Conservation (phyloP, 2,329 filamentous ascomycete genomes). For the Aureobasidium sp. region DNA sequence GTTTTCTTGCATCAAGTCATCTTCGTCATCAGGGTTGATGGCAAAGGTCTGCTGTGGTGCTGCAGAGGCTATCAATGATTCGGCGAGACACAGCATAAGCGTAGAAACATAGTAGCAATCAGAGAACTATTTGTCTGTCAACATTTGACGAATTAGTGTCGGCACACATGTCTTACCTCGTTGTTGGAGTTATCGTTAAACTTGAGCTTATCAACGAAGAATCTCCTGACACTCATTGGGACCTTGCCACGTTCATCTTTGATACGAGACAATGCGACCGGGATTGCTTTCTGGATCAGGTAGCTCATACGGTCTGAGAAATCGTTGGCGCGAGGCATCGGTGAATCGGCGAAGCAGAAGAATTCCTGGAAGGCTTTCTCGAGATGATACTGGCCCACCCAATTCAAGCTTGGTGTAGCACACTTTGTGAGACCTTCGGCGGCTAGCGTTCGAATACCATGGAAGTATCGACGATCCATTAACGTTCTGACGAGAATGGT, state of each 20-base stretch:
- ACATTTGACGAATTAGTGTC: not conserved
- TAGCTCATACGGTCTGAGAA: slow-evolving; percentile 84
- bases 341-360: slow-evolving; percentile 73
- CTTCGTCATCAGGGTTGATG: slow-evolving; percentile 38
- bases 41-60: slow-evolving; percentile 21
- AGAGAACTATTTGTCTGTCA: slow-evolving; percentile 51
- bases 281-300: slow-evolving; percentile 75
- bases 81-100: slow-evolving; percentile 60
- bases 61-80: slow-evolving; percentile 43
- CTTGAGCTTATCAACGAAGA: slow-evolving; percentile 80
- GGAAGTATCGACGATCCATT: slow-evolving; percentile 86
- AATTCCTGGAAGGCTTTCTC: slow-evolving; percentile 80
- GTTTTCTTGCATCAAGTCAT: slow-evolving; percentile 33
- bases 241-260: slow-evolving; percentile 69
- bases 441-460: slow-evolving; percentile 83
- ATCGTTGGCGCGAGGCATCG: slow-evolving; percentile 81
- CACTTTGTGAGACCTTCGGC: slow-evolving; percentile 71
- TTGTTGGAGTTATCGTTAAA: slow-evolving; percentile 96
- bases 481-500: slow-evolving; percentile 85
- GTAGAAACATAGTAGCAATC: slow-evolving; percentile 84
- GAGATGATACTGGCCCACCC: slow-evolving; percentile 77
- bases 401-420: slow-evolving; percentile 61
- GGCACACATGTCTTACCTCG: slow-evolving; percentile 32
- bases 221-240: slow-evolving; percentile 69
- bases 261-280: slow-evolving; percentile 70